Evolutionary conservation across 768 basidiomycete genomes (phyloP).

Genomic region (Fomitopsis serialis): DNA sequence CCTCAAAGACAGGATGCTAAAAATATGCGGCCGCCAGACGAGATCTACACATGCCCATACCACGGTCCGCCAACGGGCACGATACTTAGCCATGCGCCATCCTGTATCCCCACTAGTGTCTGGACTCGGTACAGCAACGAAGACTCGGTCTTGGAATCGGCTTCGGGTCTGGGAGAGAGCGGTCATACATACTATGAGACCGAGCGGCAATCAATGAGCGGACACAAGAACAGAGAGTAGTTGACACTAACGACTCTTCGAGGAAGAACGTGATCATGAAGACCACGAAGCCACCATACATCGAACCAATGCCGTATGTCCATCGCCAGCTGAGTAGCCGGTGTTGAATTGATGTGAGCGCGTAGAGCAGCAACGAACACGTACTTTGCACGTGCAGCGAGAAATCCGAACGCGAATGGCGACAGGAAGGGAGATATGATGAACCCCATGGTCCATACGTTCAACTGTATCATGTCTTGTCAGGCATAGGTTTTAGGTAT

Average conservation of each 20-base stretch:
- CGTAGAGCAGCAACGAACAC: not conserved
- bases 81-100: conserved; percentile 48
- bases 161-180: conserved; percentile 33
- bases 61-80: conserved; percentile 37
- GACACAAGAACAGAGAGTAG: conserved; percentile 9
- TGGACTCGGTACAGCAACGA: conserved; percentile 49
- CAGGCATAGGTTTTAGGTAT: conserved; percentile 22
- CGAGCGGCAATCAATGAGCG: not conserved
- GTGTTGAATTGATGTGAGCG: not conserved
- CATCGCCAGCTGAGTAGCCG: conserved; percentile 43
- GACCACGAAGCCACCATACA: conserved; percentile 54
- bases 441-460: conserved; percentile 72
- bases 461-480: conserved; percentile 44
- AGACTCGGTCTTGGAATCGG: conserved; percentile 41
- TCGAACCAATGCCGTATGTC: conserved; percentile 62
- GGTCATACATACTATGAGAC: conserved; percentile 50
- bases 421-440: conserved; percentile 60
- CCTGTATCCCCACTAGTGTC: conserved; percentile 62
- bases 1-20: too few relatives aligned
- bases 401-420: conserved; percentile 64
- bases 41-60: too few relatives aligned
- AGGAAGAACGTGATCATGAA: conserved; percentile 54
- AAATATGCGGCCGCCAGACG: too few relatives aligned
- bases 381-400: conserved; percentile 47
- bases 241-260: conserved; percentile 51